Conservation (phyloP, 2,329 filamentous ascomycete genomes). For the Calonectria hawksworthii region DNA sequence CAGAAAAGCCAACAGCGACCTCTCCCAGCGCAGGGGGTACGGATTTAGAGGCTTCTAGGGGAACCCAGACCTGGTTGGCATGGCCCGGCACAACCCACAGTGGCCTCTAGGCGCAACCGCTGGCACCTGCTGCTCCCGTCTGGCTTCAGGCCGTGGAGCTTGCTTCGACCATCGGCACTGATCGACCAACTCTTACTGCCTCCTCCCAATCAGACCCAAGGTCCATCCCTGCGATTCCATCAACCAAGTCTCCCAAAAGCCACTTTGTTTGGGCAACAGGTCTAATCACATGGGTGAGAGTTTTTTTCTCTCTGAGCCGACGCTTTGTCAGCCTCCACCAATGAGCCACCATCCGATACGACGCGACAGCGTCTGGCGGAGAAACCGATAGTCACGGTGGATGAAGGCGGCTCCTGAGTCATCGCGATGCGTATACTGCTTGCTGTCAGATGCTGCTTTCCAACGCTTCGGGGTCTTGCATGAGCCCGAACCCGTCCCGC, state of each 20-base stretch:
- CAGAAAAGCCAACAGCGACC: neutral
- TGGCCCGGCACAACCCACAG: neutral
- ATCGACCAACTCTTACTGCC: neutral
- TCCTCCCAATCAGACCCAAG: neutral
- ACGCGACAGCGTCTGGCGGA: neutral
- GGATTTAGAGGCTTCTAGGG: conserved; percentile 7
- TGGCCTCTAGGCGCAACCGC: neutral
- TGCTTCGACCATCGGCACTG: neutral
- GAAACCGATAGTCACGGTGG: neutral
- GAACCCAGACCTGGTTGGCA: neutral
- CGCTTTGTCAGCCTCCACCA: neutral
- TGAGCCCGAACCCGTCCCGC: conserved; percentile 38
- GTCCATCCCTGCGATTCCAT: neutral
- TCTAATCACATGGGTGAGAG: neutral
- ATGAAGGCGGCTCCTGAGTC: conserved; percentile 2
- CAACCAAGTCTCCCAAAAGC: neutral
- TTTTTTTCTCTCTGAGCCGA: neutral
- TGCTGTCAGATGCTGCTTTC: neutral
- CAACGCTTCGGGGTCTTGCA: conserved; percentile 37
- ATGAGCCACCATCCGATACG: neutral
- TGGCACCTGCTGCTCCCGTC: neutral
- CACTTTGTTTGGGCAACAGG: neutral
- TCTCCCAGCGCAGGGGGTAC: neutral
- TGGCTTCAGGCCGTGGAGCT: neutral
- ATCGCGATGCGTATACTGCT: neutral